Base-by-base conservation (phyloP, 805 yeast genomes). In the Kurtzmaniella fragi region DNA sequence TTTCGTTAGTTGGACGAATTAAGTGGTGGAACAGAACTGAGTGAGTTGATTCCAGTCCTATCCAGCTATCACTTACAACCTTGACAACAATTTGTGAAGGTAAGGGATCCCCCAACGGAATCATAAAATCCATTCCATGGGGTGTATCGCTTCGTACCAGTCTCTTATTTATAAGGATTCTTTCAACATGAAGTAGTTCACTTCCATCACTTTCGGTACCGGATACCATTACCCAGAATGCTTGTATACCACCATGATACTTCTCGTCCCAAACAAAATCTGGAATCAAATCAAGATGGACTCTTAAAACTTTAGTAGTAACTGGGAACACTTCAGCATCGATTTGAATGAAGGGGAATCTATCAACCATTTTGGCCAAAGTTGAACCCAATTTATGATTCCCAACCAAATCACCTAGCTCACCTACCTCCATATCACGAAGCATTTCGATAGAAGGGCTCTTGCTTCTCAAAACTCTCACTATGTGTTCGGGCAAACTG, bases 221-320 rank as follows among this genome's bases (percentile, higher is more conserved):
- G 57, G 90, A 98, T 5, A 91, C 95, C 45, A 91, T 73, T 3
- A 93, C 73, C 99, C 99, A 93, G 52, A 89, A 93, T 48, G 82
- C 74, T 57, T 89, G 95, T 1, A 85, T 83, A 45, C 73, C 77
- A 0, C 96, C 96, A 59, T 93, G 98, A 39, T 75, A 64, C 40
- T 73, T 76, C 32, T 71, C 77, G 59, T 88, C 95, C 98, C 98
- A 93, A 7, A 67, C 63, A 59, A 93, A 95, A 49, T 85, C 89
- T 0, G 96, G 80, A 27, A 72, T 78, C 17, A 93, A 59, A 6
- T 62, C 58, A 1, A 85, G 74, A 52, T 84, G 89, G 20, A 93
- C 77, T 39, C 96, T 70, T 80, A 91, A 78, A 4, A 93, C 97
- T 49, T 79, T 82, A 13, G 78, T 71, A 0, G 99, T 87, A 17